phyloP scores from a whole-genome alignment of 306 rosid species.

The Elaeagnus macrophylla region DNA sequence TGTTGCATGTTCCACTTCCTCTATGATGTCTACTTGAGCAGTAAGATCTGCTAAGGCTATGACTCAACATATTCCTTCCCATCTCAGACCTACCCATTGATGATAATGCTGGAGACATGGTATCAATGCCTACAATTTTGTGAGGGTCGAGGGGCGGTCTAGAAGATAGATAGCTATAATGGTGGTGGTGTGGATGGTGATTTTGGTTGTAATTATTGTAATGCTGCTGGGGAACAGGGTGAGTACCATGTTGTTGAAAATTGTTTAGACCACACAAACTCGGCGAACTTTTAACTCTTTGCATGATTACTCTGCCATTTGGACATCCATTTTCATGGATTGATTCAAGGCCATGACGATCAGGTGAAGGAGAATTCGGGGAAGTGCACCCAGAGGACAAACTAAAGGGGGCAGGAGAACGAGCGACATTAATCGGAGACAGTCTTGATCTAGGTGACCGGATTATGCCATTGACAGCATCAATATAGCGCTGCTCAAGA shows the following conservation, averaged over 20 bases:
- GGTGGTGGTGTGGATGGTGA: slow-evolving; percentile 10
- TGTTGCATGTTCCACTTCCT: slow-evolving; percentile 11
- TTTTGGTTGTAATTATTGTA: slow-evolving; percentile 10
- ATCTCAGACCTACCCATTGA: slow-evolving; percentile 16
- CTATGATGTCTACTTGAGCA: slow-evolving; percentile 22
- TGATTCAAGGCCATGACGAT: slow-evolving; percentile 21
- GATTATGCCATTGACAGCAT: slow-evolving; percentile 58
- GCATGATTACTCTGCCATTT: slow-evolving; percentile 18
- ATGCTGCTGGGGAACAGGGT: slow-evolving; percentile 14
- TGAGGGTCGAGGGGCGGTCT: slow-evolving; percentile 24
- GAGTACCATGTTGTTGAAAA: slow-evolving; percentile 9
- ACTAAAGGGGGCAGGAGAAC: slow-evolving; percentile 2
- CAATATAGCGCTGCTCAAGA: slow-evolving; percentile 62
- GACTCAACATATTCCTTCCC: slow-evolving; percentile 5
- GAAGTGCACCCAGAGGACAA: slow-evolving; percentile 51
- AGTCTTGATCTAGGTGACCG: slow-evolving; percentile 15
- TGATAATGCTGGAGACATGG: slow-evolving; percentile 2
- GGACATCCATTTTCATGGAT: slow-evolving; percentile 3
- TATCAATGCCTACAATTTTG: neutral
- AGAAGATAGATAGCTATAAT: slow-evolving; percentile 1
- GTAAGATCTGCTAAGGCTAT: slow-evolving; percentile 15
- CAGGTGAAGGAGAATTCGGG: slow-evolving; percentile 62
- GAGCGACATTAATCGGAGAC: slow-evolving; percentile 9
- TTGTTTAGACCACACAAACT: slow-evolving; percentile 31
- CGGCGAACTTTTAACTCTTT: slow-evolving; percentile 63